phyloP scores from a whole-genome alignment of 2,329 filamentous ascomycete species.

The Cytospora leucostoma region DNA sequence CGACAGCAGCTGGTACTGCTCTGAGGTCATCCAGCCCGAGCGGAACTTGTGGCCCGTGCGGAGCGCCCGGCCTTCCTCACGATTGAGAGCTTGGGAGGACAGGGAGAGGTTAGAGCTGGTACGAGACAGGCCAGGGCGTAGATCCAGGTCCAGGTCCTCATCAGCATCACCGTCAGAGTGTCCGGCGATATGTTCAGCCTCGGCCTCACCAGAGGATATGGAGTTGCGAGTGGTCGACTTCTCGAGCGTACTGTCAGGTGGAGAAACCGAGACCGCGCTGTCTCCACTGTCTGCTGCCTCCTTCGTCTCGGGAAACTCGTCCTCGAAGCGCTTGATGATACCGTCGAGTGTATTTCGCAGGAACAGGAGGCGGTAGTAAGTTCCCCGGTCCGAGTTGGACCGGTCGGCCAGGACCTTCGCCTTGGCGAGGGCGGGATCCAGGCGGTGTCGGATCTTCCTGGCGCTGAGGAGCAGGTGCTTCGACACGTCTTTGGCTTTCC shows the following conservation, averaged over 20 bases:
- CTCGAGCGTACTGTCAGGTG: constrained; percentile 32
- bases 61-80: constrained; percentile 59
- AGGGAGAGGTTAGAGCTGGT: constrained; percentile 54
- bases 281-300: constrained; percentile 40
- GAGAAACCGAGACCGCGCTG: constrained; percentile 35
- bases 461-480: constrained; percentile 86
- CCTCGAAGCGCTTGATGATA: constrained; percentile 94
- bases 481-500: constrained; percentile 87
- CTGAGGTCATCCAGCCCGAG: constrained; percentile 49
- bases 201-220: constrained; percentile 37
- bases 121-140: constrained; percentile 44
- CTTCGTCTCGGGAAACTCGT: constrained; percentile 90
- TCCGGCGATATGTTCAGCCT: constrained; percentile 41
- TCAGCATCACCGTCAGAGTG: constrained; percentile 55
- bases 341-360: constrained; percentile 84
- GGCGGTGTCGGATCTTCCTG: constrained; percentile 78
- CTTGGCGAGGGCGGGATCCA: constrained; percentile 81
- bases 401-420: constrained; percentile 63
- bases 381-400: constrained; percentile 61
- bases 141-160: constrained; percentile 37
- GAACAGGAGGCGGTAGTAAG: constrained; percentile 79
- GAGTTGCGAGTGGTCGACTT: constrained; percentile 33
- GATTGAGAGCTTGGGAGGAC: constrained; percentile 53
- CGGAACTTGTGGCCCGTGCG: constrained; percentile 61
- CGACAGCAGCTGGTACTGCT: constrained; percentile 51